Evolutionary conservation across 1,284 basidiomycete genomes (phyloP).

Genomic region (Trichosporon sp.): DNA sequence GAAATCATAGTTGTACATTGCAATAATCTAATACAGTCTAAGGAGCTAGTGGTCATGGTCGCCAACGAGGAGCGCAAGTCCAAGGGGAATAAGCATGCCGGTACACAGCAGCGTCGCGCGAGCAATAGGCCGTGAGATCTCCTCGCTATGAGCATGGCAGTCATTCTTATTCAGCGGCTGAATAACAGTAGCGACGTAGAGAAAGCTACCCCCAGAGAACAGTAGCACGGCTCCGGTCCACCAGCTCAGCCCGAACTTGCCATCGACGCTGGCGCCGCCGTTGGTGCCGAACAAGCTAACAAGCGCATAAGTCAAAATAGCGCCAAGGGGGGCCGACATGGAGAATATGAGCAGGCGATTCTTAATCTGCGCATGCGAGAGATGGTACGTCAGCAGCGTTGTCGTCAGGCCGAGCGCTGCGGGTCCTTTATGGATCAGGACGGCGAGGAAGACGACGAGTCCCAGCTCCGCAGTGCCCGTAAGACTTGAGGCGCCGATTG

Average conservation of each 20-base stretch:
- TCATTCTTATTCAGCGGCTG: slow-evolving; percentile 55
- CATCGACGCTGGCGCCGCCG: neutral
- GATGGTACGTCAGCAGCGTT: slow-evolving; percentile 66
- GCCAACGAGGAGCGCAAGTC: slow-evolving; percentile 53
- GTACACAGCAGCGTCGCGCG: slow-evolving; percentile 57
- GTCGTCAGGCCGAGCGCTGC: slow-evolving; percentile 77
- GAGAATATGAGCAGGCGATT: slow-evolving; percentile 72
- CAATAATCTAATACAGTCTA: slow-evolving; percentile 1
- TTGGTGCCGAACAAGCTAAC: slow-evolving; percentile 55
- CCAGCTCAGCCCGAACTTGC: slow-evolving; percentile 36
- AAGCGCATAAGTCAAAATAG: slow-evolving; percentile 62
- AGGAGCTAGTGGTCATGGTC: slow-evolving; percentile 43
- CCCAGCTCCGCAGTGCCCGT: slow-evolving; percentile 53
- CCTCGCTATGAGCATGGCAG: neutral
- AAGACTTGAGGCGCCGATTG: slow-evolving; percentile 63
- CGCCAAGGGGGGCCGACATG: slow-evolving; percentile 68
- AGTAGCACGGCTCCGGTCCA: slow-evolving; percentile 59
- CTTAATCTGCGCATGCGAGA: slow-evolving; percentile 63
- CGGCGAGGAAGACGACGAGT: slow-evolving; percentile 75
- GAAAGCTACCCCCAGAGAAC: slow-evolving; percentile 73
- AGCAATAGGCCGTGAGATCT: slow-evolving; percentile 26
- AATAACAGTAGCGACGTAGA: slow-evolving; percentile 87
- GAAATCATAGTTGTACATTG: slow-evolving; percentile 1
- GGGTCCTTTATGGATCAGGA: slow-evolving; percentile 85
- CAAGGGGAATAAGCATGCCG: slow-evolving; percentile 67